A percentile compares a stretch with the other conserved stretches of the same genome.
Conservation (phyloP, 2,329 filamentous ascomycete species). For the Talaromyces sp. region DNA sequence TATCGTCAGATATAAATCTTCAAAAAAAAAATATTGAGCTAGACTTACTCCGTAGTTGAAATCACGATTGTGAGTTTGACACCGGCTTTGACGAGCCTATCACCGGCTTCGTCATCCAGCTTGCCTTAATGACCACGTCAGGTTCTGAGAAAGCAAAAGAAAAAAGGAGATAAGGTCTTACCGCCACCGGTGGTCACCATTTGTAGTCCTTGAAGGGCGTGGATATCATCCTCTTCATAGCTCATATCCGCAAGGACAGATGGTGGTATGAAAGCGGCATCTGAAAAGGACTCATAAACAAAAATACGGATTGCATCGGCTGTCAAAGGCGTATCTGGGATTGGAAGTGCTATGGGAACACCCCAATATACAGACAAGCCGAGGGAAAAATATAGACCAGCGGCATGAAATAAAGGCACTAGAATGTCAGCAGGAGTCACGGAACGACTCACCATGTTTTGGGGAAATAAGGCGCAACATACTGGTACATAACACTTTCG, state of each 20-base stretch:
- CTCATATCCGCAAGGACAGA: slow-evolving; percentile 47
- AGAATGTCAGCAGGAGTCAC: neutral
- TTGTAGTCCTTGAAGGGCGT: slow-evolving; percentile 32
- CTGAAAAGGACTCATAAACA: slow-evolving; percentile 26
- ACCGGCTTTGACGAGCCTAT: neutral
- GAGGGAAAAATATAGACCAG: neutral
- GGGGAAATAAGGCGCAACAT: neutral
- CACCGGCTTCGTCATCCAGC: neutral
- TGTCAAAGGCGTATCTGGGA: neutral
- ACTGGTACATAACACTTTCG: neutral
- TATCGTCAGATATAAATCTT: neutral
- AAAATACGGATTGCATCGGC: slow-evolving; percentile 10
- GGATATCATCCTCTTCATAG: slow-evolving; percentile 30
- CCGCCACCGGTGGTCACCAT: neutral
- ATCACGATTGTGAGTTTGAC: neutral
- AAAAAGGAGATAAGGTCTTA: neutral
- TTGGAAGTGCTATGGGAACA: neutral
- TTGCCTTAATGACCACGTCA: neutral
- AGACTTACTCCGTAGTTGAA: neutral
- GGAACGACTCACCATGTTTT: neutral
- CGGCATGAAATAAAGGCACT: neutral
- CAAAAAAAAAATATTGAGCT: neutral
- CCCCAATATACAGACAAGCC: neutral
- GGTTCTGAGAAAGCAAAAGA: neutral
- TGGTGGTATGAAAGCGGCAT: slow-evolving; percentile 36